Evolutionary conservation across 2,329 filamentous ascomycete genomes (phyloP).

Genomic region (Dactylonectria macrodidyma): DNA sequence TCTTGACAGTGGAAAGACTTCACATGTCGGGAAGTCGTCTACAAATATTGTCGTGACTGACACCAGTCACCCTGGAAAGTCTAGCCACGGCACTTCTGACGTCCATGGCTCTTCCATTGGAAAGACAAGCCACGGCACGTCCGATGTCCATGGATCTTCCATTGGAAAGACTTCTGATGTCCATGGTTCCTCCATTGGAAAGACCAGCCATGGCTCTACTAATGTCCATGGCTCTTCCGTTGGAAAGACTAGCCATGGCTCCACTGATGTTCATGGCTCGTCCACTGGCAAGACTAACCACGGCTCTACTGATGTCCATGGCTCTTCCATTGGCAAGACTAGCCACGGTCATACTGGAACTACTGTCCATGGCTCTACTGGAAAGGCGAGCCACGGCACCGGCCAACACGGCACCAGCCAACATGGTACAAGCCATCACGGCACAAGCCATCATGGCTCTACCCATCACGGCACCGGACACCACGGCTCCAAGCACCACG

Average conservation of each 20-base stretch:
- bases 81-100: not conserved
- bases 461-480: not conserved
- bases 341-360: not conserved
- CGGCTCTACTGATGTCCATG: not conserved
- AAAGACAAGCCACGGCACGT: not conserved
- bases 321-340: not conserved
- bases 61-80: slow-evolving; percentile 1
- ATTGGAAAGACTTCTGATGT: not conserved
- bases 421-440: not conserved
- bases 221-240: not conserved
- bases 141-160: not conserved
- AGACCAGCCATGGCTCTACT: not conserved
- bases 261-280: too few relatives aligned
- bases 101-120: not conserved
- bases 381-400: not conserved
- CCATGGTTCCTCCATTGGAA: not conserved
- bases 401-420: not conserved
- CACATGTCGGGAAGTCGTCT: not conserved
- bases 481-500: not conserved
- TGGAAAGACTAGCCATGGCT: not conserved
- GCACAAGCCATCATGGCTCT: too few relatives aligned
- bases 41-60: slow-evolving; percentile 12
- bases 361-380: too few relatives aligned
- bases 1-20: not conserved
- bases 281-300: not conserved